Evolutionary conservation across 345 rosid genomes (phyloP), one percentile per base, ranked within the genome.

Genomic region (Lepidium aucheri): DNA sequence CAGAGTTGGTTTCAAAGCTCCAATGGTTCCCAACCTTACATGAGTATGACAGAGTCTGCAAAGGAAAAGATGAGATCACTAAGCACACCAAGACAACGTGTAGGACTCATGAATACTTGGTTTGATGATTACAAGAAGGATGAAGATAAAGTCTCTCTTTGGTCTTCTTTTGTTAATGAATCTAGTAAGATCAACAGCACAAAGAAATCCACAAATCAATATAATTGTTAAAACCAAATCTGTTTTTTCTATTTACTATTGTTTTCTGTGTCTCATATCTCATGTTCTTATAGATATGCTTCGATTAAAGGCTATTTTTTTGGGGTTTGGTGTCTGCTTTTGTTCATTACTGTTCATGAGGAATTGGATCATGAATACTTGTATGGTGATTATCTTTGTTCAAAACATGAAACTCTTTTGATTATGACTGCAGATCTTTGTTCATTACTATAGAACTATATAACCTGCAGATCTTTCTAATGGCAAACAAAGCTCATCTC

Each of bases 41-140:
- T 83, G 92, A 85, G 80, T 0, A 74, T 83, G 50, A 92, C 91
- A 15, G 79, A 87, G 68, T 82, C 93, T n/a, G 79, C 96, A 55
- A 89, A 68, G 76, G 88, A 88, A 8, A 93, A 84, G 80, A 66
- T 78, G 40, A 85, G 98, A 80, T 93, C 95, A 11, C 64, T 81
- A 71, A 92, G 98, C 83, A 83, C 86, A 7, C 96, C 91, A 1
- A 84, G 75, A 77, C 97, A 86, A 63, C 80, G 86, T 8, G 66
- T 72, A 33, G 83, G 79, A 20, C 26, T 64, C 38, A 63, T 68
- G 16, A 84, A 86, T 39, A 33, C 79, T 36, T 78, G 59, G 70
- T 74, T 72, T 16, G 85, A 84, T 51, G 63, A 74, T 3, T 57
- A 44, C 39, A 42, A 74, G 53, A 75, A 75, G 4, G 56, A 60